Conservation (phyloP, 2,329 filamentous ascomycete species). For the Paracoccidioides lutzii region DNA sequence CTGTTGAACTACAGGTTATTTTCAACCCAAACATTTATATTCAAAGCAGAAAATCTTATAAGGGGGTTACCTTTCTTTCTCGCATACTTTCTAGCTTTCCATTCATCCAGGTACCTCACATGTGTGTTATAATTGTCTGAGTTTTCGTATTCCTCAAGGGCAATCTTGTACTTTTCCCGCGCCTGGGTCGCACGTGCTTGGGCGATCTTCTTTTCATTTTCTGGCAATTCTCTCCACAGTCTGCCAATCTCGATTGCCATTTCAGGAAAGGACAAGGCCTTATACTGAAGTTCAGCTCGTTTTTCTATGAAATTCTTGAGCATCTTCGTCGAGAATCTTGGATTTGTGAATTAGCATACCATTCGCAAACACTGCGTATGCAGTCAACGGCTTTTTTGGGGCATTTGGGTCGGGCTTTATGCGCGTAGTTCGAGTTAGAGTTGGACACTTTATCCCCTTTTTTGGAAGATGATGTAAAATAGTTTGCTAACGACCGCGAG, state of each 20-base stretch:
- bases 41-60: neutral
- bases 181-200: conserved; percentile 2
- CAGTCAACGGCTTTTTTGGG: conserved; percentile 6
- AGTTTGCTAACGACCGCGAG: neutral
- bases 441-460: neutral
- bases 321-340: neutral
- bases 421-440: neutral
- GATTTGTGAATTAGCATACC: neutral
- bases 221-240: conserved; percentile 6
- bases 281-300: conserved; percentile 4
- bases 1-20: neutral
- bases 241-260: conserved; percentile 8
- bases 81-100: conserved; percentile 3
- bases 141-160: conserved; percentile 3
- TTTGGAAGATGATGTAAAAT: neutral
- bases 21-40: neutral
- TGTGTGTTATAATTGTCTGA: conserved; percentile 3
- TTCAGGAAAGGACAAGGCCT: conserved; percentile 5
- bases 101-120: conserved; percentile 4
- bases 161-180: conserved; percentile 4
- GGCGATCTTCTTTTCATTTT: conserved; percentile 4
- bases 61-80: conserved; percentile 3
- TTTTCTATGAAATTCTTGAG: conserved; percentile 4
- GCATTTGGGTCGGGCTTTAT: conserved; percentile 6
- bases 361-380: conserved; percentile 7